Evolutionary conservation across 2,329 filamentous ascomycete species (phyloP), one percentile per base, ranked within the genome.

Genomic region (Stachybotrys echinatus): DNA sequence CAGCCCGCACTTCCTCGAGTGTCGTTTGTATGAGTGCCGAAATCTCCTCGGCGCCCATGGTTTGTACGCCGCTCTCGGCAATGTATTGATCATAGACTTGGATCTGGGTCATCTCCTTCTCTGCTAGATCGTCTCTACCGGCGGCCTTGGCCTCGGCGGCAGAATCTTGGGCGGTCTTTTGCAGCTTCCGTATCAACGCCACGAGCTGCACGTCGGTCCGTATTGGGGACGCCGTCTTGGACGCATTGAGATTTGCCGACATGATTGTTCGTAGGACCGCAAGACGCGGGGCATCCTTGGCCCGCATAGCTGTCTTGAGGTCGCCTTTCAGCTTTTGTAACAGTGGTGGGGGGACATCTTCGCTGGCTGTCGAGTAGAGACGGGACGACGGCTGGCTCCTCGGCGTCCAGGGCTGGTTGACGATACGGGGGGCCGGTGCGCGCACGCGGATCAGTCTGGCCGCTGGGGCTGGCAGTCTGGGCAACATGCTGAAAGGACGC

Each of bases 211-310:
- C 76, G 65, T 92, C 87, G 20, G 82, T 88, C 49, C 72, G 74
- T 61, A 92, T 81, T n/a, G 88, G 88, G 38, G 72, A 74, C 38
- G 76, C 63, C 14, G 87, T 89, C 70, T 92, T 92, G 64, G 83
- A 85, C 31, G 86, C 84, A 67, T 91, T 92, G 58, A 85, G 83
- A 53, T 87, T 83, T 54, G 86, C 80, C 27, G 86, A 76, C 55
- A 92, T 77, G 54, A 92, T 71, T 39, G 76, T 67, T 57, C 88
- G 85, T 45, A 92, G 76, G 37, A 89, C 87, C 38, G 79, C 72
- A 22, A 92, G 80, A 3, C 85, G 82, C 22, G 80, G 72, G 22
- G 74, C 68, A 62, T 87, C 83, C 66, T 85, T 87, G 58, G 75
- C 74, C 51, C 77, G 77, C 83, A 87, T 86, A 45, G 84, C 83